These are phyloP conservation scores for Pseudogymnoascus sp. DNA, from an alignment of 2,329 filamentous ascomycete genomes.

Conservation along the genomic window DNA sequence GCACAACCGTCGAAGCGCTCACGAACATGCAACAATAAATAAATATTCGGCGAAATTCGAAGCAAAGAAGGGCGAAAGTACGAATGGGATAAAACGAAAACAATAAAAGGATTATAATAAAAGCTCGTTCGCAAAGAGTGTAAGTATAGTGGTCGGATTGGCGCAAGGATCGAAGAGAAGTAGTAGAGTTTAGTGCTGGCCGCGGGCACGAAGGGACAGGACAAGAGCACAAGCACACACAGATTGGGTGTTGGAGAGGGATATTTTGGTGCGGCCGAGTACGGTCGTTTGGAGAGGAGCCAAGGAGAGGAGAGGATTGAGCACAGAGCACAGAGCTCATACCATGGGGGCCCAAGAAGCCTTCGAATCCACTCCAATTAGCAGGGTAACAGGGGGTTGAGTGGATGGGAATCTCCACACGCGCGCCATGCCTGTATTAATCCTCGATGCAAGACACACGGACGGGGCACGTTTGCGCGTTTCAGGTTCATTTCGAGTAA, in stretches of 20 bases:
- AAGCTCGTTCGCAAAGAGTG: neutral
- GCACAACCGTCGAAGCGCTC: slow-evolving; percentile 5
- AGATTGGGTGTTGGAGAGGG: neutral
- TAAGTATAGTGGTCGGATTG: slow-evolving; percentile 3
- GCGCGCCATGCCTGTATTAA: slow-evolving; percentile 4
- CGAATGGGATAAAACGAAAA: neutral
- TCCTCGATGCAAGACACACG: neutral
- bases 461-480: neutral
- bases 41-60: neutral
- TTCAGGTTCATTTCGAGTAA: neutral
- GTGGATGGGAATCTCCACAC: neutral
- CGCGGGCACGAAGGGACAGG: neutral
- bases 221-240: neutral
- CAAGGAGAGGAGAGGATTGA: neutral
- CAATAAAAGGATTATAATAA: neutral
- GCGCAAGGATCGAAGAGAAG: slow-evolving; percentile 3
- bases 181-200: neutral
- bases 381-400: neutral
- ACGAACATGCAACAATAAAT: slow-evolving; percentile 2
- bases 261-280: neutral
- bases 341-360: neutral
- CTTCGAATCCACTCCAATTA: slow-evolving; percentile 7
- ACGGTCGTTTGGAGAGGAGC: neutral
- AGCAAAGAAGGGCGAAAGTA: neutral
- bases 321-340: neutral